These are phyloP conservation scores for Nicotiana sylvestris DNA, from an alignment of 257 asterid genomes.

Conservation along the genomic window DNA sequence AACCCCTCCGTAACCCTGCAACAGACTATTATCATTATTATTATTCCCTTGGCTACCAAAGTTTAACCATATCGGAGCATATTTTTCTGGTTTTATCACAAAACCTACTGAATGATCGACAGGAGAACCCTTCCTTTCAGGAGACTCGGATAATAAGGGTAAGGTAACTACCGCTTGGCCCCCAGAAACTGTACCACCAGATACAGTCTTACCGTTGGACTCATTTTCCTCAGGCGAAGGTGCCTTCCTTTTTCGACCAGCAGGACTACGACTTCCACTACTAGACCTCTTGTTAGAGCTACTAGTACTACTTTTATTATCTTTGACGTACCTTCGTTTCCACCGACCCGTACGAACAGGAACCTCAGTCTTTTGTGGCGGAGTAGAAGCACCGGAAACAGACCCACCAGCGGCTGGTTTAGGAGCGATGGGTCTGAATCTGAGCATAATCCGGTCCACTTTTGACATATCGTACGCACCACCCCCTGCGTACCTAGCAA, in stretches of 20 bases:
- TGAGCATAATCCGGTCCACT: conserved; percentile 52
- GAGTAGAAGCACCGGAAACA: conserved; percentile 17
- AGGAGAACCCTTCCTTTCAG: conserved; percentile 9
- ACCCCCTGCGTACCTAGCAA: conserved; percentile 50
- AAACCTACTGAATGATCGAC: conserved; percentile 18
- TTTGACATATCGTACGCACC: conserved; percentile 46
- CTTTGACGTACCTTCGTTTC: conserved; percentile 36
- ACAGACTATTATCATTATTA: neutral
- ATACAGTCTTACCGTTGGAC: conserved; percentile 5
- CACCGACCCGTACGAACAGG: conserved; percentile 26
- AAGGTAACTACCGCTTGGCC: conserved; percentile 33
- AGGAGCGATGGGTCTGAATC: conserved; percentile 79
- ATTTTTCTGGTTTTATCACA: neutral
- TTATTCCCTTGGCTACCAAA: conserved; percentile 25
- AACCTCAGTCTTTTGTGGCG: conserved; percentile 22
- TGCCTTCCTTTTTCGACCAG: conserved; percentile 25
- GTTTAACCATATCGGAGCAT: conserved; percentile 40
- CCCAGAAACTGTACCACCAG: conserved; percentile 11
- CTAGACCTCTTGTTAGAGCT: conserved; percentile 9
- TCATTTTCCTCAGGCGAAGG: conserved; percentile 26
- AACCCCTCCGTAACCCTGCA: neutral
- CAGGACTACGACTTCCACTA: neutral
- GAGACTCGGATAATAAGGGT: conserved; percentile 45
- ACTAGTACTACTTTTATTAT: neutral
- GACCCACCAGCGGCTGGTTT: conserved; percentile 42